Percentiles rank a stretch among this genome's conserved stretches.
These are phyloP conservation scores for Lomentospora prolificans DNA, from an alignment of 2,329 filamentous ascomycete species.

Conservation along the genomic window DNA sequence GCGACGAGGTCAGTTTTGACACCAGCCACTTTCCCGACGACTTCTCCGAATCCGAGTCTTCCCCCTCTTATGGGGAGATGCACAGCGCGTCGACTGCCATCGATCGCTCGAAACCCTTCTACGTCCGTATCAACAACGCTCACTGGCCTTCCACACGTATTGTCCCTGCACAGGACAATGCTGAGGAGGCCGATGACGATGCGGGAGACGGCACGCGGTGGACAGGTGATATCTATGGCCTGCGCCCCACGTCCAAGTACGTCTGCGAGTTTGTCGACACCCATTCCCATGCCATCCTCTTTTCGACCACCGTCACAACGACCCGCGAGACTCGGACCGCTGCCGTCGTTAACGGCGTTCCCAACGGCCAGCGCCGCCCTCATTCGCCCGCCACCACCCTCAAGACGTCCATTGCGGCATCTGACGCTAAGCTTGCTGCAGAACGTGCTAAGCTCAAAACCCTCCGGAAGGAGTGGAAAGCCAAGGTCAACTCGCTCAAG, in stretches of 20 bases:
- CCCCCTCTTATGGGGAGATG: slow-evolving; percentile 9
- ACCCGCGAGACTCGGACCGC: slow-evolving; percentile 27
- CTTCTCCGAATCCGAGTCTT: slow-evolving; percentile 17
- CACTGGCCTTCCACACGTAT: slow-evolving; percentile 73
- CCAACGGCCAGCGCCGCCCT: slow-evolving; percentile 49
- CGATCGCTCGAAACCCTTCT: slow-evolving; percentile 66
- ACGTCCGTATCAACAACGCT: slow-evolving; percentile 68
- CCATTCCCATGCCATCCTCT: slow-evolving; percentile 54
- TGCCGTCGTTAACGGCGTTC: slow-evolving; percentile 14
- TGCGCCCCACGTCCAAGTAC: slow-evolving; percentile 66
- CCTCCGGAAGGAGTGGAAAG: slow-evolving; percentile 65
- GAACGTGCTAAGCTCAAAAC: slow-evolving; percentile 60
- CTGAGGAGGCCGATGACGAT: background rate
- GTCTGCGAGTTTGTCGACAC: slow-evolving; percentile 68
- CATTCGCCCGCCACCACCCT: slow-evolving; percentile 70
- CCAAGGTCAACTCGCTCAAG: slow-evolving; percentile 53
- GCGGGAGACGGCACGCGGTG: slow-evolving; percentile 39
- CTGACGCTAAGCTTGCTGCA: slow-evolving; percentile 60
- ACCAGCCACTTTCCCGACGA: slow-evolving; percentile 50
- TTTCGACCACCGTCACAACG: slow-evolving; percentile 63
- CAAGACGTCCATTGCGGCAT: slow-evolving; percentile 63
- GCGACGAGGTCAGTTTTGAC: slow-evolving; percentile 68
- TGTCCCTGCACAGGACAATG: slow-evolving; percentile 31
- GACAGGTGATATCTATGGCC: slow-evolving; percentile 61
- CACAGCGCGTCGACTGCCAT: slow-evolving; percentile 35